Evolutionary conservation across 495 filamentous ascomycete species (phyloP), one percentile per base, ranked within the genome.

Genomic region (Xylaria longipes): DNA sequence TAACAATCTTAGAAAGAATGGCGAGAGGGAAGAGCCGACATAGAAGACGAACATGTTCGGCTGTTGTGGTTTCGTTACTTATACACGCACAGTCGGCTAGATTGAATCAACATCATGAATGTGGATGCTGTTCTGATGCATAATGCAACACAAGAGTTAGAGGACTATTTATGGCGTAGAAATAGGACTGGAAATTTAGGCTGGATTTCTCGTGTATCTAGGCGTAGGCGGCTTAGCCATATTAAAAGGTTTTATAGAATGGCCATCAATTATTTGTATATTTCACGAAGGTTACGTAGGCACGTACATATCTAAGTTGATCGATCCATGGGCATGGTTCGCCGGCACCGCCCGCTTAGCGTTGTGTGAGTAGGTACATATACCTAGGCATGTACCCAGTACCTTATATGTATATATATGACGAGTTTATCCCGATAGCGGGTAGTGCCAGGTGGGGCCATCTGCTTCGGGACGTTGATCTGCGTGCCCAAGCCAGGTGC

Each of bases 1-100:
- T 29, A 54, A 39, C 56, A 54, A 46, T 35, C 39, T 64, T 48
- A 72, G 65, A 45, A 73, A 64, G 61, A 57, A 31, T 68, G 60
- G 31, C 46, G 69, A 70, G 33, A 72, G 31, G 48, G 73, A 75
- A 39, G 73, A 73, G n/a, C 11, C 61, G 14, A 27, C 46, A n/a
- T 66, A 31, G 50, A 39, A 15, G 33, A 48, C n/a, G 33, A 41
- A 46, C 17, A 29, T 46, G 5, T 5, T 25, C 11, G 15, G 3
- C 17, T 9, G n/a, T 35, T 31, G 5, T 25, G 9, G 12, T 27
- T 43, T 45, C 17, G 25, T n/a, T 70, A 25, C 6, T 45, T 50
- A 37, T 48, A 14, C 41, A 25, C 12, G 54, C 37, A n/a, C 33
- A 52, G 3, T 11, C 9, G 43, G 3, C 35, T 70, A 70, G 56